Evolutionary conservation across 1,284 basidiomycete genomes (phyloP), one percentile per base, ranked within the genome.

Genomic region (Testicularia cyperi): DNA sequence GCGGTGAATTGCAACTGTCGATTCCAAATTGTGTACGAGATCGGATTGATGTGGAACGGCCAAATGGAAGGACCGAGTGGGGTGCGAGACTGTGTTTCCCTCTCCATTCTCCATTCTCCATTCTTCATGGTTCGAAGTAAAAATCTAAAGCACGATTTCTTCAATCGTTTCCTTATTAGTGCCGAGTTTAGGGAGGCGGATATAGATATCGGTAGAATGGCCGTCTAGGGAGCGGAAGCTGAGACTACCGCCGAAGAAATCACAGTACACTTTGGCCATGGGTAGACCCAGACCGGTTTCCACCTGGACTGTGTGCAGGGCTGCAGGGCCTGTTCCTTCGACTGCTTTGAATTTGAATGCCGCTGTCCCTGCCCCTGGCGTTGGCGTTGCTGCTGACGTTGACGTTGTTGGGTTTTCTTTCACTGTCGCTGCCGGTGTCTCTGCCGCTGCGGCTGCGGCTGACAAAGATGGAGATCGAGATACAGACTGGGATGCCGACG

Each of bases 161-260:
- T 64, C 61, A 26, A 68, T 68, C 2, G 52, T 86, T 78, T 90
- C 88, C 57, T 88, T 75, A 75, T 88, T 89, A 14, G 87, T 90
- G 27, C 88, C 88, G 69, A 91, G 79, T 77, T 86, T 90, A 3
- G 88, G 89, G 36, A 91, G 79, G 18, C 86, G 81, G 35, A 91
- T 47, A 27, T 52, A 55, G 29, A 60, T 47, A 34, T 51, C 54
- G 18, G 48, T 53, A 10, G 41, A 44, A 34, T 53, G 58, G 0
- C 88, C 88, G 70, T 91, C 86, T 68, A 90, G 69, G 18, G 87
- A 87, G 13, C 89, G 83, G n/a, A 91, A 78, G 54, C 88, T 85
- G 34, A 91, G 73, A 4, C 85, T 87, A 2, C 88, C 88, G 21
- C 89, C 89, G 31, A 72, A 68, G 19, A 70, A 72, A 19, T 72